Evolutionary conservation across 495 filamentous ascomycete species (phyloP).

Genomic region (Lindgomyces ingoldianus): DNA sequence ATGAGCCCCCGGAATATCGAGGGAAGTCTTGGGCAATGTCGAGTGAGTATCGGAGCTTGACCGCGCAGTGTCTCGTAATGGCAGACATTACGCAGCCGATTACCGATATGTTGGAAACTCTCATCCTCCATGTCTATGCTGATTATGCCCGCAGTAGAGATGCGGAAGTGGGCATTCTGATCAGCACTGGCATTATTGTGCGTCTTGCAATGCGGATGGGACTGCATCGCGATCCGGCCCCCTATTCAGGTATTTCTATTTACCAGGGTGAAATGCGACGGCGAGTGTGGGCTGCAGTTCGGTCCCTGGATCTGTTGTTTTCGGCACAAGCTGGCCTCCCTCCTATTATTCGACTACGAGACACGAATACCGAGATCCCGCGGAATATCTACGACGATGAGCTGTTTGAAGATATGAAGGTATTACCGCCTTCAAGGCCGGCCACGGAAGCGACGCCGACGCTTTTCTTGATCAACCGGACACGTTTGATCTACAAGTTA

Average conservation of each 20-base stretch:
- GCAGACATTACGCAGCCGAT: constrained; percentile 89
- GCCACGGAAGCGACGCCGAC: constrained; percentile 78
- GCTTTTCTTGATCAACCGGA: constrained; percentile 84
- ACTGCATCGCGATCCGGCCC: constrained; percentile 87
- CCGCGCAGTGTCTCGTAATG: constrained; percentile 82
- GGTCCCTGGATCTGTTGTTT: constrained; percentile 78
- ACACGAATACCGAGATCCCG: constrained; percentile 84
- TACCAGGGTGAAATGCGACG: constrained; percentile 92
- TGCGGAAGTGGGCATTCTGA: constrained; percentile 77
- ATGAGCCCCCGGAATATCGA: constrained; percentile 83
- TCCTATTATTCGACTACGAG: constrained; percentile 78
- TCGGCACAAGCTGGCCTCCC: constrained; percentile 90
- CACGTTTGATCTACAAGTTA: constrained; percentile 63
- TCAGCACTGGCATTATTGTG: constrained; percentile 76
- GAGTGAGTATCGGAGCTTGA: constrained; percentile 72
- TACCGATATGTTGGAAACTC: constrained; percentile 82
- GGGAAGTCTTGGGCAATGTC: constrained; percentile 61
- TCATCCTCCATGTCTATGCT: constrained; percentile 81
- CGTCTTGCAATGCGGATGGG: constrained; percentile 92
- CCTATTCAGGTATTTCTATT: constrained; percentile 77
- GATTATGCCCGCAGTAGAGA: constrained; percentile 79
- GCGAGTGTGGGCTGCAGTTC: constrained; percentile 82
- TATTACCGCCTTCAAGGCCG: constrained; percentile 73
- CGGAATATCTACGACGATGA: constrained; percentile 94
- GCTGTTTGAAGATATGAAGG: constrained; percentile 74